These are phyloP conservation scores for Pseudotsuga menziesii DNA, from an alignment of 75 land plant genomes.

Conservation along the genomic window DNA sequence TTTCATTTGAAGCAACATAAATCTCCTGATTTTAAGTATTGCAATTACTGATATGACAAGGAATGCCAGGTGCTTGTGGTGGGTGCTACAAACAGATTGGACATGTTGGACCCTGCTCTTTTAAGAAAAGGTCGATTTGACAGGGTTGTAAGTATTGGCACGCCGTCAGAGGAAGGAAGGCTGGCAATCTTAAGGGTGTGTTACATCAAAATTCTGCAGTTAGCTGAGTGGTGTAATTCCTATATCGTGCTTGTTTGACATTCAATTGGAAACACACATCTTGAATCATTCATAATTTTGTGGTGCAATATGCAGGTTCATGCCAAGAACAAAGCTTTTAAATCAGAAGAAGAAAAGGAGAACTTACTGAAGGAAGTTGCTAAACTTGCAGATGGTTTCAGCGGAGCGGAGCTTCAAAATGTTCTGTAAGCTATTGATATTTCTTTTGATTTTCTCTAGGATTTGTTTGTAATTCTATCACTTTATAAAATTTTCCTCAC, in stretches of 20 bases:
- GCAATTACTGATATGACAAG: conserved; percentile 4
- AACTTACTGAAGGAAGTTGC: conserved; percentile 75
- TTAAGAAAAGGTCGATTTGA: conserved; percentile 95
- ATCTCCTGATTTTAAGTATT: neutral
- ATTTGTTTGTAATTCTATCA: neutral
- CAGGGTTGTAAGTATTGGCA: conserved; percentile 81
- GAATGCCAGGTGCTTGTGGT: conserved; percentile 76
- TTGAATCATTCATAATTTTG: neutral
- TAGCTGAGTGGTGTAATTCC: neutral
- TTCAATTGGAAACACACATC: neutral
- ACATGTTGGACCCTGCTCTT: conserved; percentile 94
- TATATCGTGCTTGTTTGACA: neutral
- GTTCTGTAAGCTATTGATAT: conserved; percentile 50
- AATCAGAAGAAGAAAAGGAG: conserved; percentile 79
- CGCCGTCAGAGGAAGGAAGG: conserved; percentile 94
- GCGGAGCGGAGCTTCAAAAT: conserved; percentile 96
- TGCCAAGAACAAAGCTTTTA: conserved; percentile 82
- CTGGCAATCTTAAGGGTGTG: conserved; percentile 79
- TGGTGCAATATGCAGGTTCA: conserved; percentile 63
- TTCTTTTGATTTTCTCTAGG: neutral
- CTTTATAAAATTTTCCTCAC: neutral
- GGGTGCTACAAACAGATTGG: conserved; percentile 96
- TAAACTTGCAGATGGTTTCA: conserved; percentile 61
- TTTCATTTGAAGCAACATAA: neutral
- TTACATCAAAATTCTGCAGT: neutral